These are phyloP conservation scores for Meripilus lineatus DNA, from an alignment of 1,284 basidiomycete genomes.

Conservation along the genomic window DNA sequence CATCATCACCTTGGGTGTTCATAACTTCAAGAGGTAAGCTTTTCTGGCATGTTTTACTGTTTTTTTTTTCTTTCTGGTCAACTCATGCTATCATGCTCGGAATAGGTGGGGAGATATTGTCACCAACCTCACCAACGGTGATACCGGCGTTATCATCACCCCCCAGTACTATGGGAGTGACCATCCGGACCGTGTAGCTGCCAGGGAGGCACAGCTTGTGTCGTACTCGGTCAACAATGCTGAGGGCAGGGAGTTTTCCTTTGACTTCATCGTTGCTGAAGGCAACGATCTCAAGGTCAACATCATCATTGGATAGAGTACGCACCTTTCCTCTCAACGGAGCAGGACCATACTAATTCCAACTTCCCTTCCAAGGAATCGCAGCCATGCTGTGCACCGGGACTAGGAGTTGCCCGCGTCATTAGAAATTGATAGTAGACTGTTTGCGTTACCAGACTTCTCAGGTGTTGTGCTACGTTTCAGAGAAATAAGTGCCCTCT, in stretches of 20 bases:
- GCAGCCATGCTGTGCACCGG: too few relatives aligned
- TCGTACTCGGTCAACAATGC: neutral
- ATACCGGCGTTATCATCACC: slow-evolving; percentile 26
- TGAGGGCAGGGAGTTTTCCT: slow-evolving; percentile 11
- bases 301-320: slow-evolving; percentile 20
- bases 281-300: slow-evolving; percentile 24
- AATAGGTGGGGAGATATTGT: slow-evolving; percentile 39
- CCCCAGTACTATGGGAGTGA: slow-evolving; percentile 27
- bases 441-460: too few relatives aligned
- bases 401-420: too few relatives aligned
- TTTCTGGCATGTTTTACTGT: too few relatives aligned
- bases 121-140: slow-evolving; percentile 18
- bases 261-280: slow-evolving; percentile 20
- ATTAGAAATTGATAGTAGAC: too few relatives aligned
- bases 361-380: too few relatives aligned
- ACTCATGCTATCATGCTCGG: too few relatives aligned
- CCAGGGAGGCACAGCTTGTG: neutral
- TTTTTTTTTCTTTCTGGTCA: too few relatives aligned
- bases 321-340: neutral
- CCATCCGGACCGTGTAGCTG: neutral
- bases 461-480: too few relatives aligned
- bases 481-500: too few relatives aligned
- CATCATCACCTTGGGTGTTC: slow-evolving; percentile 32
- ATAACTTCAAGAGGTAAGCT: slow-evolving; percentile 34
- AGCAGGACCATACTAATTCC: too few relatives aligned